Percentiles rank a stretch among this genome's conserved stretches.
Conservation (phyloP, 305 asterid species). For the Stenogyne calaminthoides region DNA sequence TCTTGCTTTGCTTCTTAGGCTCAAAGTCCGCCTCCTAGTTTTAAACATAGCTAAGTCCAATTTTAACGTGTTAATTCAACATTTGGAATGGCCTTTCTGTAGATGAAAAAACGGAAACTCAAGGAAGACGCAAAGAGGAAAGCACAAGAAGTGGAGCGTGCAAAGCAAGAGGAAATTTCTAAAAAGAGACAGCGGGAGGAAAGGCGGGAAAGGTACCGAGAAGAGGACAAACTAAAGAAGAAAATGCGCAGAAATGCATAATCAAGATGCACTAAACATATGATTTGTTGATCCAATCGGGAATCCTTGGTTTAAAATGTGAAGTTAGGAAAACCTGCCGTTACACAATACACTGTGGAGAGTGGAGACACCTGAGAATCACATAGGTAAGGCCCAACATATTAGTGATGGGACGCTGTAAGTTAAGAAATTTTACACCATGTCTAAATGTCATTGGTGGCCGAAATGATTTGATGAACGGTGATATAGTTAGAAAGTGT, state of each 20-base stretch:
- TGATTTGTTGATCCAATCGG: too few species aligned
- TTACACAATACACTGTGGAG: background rate
- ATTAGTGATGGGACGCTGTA: too few species aligned
- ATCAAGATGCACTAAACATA: too few species aligned
- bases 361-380: background rate
- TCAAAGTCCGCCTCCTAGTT: too few species aligned
- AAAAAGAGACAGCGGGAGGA: conserved; percentile 93
- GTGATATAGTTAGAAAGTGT: too few species aligned
- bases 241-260: too few species aligned
- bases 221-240: too few species aligned
- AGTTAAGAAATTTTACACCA: background rate
- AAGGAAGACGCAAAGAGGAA: conserved; percentile 65
- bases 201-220: conserved; percentile 64
- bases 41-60: background rate
- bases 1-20: too few species aligned
- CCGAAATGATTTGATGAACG: background rate
- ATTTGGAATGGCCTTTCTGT: conserved; percentile 12
- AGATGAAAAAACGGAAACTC: conserved; percentile 68
- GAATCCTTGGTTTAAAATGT: background rate
- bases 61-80: background rate
- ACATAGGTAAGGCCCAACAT: background rate
- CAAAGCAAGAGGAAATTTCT: conserved; percentile 58
- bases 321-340: background rate
- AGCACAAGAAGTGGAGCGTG: conserved; percentile 53
- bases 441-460: background rate